Conservation (phyloP, 1,284 basidiomycete species). For the Hortiboletus rubellus region DNA sequence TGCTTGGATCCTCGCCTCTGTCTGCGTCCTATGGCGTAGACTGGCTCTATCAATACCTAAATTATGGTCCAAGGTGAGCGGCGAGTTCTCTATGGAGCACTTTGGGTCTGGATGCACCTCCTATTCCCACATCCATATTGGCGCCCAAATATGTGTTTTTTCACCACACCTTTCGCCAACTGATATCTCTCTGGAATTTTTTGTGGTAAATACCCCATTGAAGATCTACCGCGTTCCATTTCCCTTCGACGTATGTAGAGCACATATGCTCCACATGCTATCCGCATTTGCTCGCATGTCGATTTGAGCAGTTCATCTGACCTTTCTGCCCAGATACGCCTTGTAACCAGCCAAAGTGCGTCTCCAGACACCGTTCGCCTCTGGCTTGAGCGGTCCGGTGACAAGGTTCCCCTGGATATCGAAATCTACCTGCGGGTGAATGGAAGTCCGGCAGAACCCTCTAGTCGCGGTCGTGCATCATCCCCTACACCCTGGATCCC, state of each 20-base stretch:
- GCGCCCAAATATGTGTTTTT: constrained; percentile 13
- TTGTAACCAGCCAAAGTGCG: constrained; percentile 63
- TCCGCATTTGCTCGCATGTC: constrained; percentile 9
- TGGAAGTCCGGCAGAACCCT: constrained; percentile 28
- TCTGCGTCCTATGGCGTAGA: constrained; percentile 62
- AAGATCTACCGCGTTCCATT: neutral
- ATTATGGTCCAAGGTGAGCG: constrained; percentile 71
- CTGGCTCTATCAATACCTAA: constrained; percentile 61
- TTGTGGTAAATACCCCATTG: constrained; percentile 8
- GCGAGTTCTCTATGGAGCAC: neutral
- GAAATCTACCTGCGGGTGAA: constrained; percentile 68
- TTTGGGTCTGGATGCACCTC: constrained; percentile 4
- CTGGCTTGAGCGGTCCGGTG: constrained; percentile 76
- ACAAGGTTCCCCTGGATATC: constrained; percentile 66
- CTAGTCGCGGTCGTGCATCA: constrained; percentile 31
- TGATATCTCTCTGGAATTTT: neutral
- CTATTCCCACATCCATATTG: constrained; percentile 10
- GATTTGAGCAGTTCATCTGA: constrained; percentile 5
- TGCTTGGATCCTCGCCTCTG: constrained; percentile 68
- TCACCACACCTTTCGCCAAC: neutral
- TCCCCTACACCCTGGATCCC: constrained; percentile 43
- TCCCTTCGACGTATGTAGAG: constrained; percentile 4
- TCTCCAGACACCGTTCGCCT: constrained; percentile 76
- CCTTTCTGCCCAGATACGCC: constrained; percentile 53
- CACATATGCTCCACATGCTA: constrained; percentile 11